Percentiles rank a stretch among this genome's conserved stretches.
Evolutionary conservation across 768 basidiomycete species (phyloP).

Genomic region (Hemileccinum rubropunctum): DNA sequence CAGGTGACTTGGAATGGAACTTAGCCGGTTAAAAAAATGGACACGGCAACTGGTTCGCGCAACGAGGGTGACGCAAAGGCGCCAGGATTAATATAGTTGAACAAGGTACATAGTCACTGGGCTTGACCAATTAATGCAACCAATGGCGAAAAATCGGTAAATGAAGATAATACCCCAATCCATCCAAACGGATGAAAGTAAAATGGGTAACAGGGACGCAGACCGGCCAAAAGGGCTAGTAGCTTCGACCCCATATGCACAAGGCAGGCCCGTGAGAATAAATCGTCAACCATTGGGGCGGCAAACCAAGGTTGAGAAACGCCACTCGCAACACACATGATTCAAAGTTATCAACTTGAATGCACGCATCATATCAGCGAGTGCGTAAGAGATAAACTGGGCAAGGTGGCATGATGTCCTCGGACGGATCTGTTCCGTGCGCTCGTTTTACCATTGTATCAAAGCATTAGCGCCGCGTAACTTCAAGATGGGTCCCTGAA

Average conservation of each 20-base stretch:
- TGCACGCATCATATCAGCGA: background rate
- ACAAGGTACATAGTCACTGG: no score
- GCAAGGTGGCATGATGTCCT: background rate
- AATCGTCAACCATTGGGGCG: background rate
- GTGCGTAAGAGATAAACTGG: background rate
- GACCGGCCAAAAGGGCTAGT: background rate
- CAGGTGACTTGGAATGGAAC: no score
- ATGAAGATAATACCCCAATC: no score
- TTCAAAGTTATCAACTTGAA: background rate
- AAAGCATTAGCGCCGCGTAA: background rate
- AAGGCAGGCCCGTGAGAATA: background rate
- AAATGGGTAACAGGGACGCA: background rate
- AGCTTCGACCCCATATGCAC: background rate
- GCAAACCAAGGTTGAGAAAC: background rate
- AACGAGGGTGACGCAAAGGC: no score
- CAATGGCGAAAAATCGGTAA: no score
- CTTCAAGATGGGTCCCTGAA: background rate
- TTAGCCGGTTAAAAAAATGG: no score
- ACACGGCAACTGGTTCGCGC: no score
- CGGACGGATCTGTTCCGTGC: constrained; percentile 31
- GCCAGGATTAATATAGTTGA: no score
- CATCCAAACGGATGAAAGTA: no score
- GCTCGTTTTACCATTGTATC: background rate
- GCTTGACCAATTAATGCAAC: no score
- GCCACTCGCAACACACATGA: background rate